Conservation (phyloP, 257 asterid species). For the Solanum ossicruentum region DNA sequence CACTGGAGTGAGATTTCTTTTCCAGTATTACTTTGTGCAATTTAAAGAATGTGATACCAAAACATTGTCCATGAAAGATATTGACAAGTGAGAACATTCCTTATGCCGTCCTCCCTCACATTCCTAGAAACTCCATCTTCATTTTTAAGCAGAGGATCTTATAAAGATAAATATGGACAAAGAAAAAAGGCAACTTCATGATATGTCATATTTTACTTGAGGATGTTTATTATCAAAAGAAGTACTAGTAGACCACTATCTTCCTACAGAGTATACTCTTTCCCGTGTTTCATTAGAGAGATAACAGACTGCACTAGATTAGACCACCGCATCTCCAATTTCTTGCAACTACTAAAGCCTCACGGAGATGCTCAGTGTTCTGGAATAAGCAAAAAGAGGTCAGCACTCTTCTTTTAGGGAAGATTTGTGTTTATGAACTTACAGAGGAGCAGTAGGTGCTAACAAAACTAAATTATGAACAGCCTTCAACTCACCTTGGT, state of each 20-base stretch:
- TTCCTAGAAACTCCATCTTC: not conserved
- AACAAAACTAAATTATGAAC: not conserved
- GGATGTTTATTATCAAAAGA: not conserved
- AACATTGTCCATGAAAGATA: not conserved
- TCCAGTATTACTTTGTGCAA: not conserved
- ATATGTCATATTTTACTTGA: not conserved
- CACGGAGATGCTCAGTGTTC: not conserved
- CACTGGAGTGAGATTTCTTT: not conserved
- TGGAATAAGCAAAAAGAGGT: not conserved
- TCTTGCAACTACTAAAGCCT: not conserved
- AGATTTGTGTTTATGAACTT: not conserved
- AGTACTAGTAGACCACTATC: not conserved
- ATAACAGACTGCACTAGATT: not conserved
- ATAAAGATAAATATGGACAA: not conserved
- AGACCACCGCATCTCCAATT: not conserved
- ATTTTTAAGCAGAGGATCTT: not conserved
- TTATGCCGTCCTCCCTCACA: not conserved
- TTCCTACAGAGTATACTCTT: not conserved
- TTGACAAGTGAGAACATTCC: not conserved
- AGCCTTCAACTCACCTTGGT: conserved; percentile 49
- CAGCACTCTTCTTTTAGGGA: not conserved
- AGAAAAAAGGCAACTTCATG: not conserved
- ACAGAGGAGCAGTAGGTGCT: not conserved
- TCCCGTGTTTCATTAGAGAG: not conserved
- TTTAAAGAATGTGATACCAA: not conserved